A percentile compares a stretch with the other conserved stretches of the same genome.
Conservation (phyloP, 345 rosid species). For the Aquilaria malaccensis region DNA sequence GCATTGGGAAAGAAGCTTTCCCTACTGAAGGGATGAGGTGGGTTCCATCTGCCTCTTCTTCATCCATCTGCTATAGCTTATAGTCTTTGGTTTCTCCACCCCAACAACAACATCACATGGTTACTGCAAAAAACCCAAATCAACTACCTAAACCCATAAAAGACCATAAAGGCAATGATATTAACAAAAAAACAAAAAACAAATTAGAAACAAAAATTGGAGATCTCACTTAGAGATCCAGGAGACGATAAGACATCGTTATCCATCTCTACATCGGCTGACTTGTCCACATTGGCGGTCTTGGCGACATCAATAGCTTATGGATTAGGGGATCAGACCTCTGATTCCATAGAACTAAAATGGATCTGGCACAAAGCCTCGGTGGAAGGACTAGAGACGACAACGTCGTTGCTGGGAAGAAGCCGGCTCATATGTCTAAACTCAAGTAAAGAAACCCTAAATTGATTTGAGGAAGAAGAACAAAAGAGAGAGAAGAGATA, state of each 20-base stretch:
- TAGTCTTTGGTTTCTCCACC: background rate
- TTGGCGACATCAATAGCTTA: conserved; percentile 33
- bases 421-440: too few species aligned
- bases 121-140: too few species aligned
- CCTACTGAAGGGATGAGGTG: conserved; percentile 62
- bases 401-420: background rate
- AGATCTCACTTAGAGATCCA: conserved; percentile 37
- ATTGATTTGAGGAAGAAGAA: conserved; percentile 72
- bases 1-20: background rate
- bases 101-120: too few species aligned
- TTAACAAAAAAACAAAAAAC: background rate
- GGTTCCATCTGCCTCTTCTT: conserved; percentile 34
- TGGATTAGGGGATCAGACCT: conserved; percentile 65
- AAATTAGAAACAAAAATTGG: conserved; percentile 27
- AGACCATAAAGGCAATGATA: too few species aligned
- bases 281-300: conserved; percentile 32
- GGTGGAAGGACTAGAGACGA: conserved; percentile 16
- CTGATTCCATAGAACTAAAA: conserved; percentile 42
- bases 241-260: conserved; percentile 45
- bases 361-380: conserved; percentile 38
- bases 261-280: conserved; percentile 39
- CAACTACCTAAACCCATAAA: too few species aligned
- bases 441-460: background rate
- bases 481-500: conserved; percentile 50
- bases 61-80: conserved; percentile 20